Evolutionary conservation across 345 rosid species (phyloP), one percentile per base, ranked within the genome.

Genomic region (Theobroma cacao): DNA sequence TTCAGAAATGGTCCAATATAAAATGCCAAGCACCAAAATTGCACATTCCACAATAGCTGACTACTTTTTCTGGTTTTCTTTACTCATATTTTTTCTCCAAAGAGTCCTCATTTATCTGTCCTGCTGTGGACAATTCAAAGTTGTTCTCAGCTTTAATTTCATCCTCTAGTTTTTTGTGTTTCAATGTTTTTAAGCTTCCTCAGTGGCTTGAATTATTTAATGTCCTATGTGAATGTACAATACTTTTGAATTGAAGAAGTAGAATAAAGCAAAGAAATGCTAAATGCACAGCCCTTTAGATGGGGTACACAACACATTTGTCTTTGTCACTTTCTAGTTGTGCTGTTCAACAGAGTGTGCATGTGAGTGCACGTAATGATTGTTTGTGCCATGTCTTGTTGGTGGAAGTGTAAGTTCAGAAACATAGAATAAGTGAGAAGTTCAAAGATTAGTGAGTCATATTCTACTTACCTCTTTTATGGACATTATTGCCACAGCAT

Each of bases 31-130:
- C n/a, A 36, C 43, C 65, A 55, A 74, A 73, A 9, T 31, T 5
- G 2, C 34, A 38, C 56, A n/a, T 34, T 76, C 28, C 52, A 24
- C 52, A 72, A 24, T 26, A 31, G 15, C 62, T 66, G 15, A 75
- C 74, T 33, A 66, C 60, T 22, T 75, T 69, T 22, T 56, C 48
- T n/a, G 31, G 30, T 67, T 67, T 71, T 30, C 4, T 53, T 68
- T 69, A 30, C 56, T 41, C 18, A 56, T 52, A 50, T 71, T 79
- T 76, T 77, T 82, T 53, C 68, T 43, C 66, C 22, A 52, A 40
- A 17, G 59, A 3, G 9, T 40, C 50, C 50, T 48, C 7, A n/a
- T 17, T 48, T 17, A 48, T 48, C 55, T 15, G 55, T 17, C 17
- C 55, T 48, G 55, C 4, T 48, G 55, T 48, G 5, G 55, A 48